These are phyloP conservation scores for Cyclostephanos tholiformis DNA, from an alignment of 108 stramenopile species.

Conservation along the genomic window DNA sequence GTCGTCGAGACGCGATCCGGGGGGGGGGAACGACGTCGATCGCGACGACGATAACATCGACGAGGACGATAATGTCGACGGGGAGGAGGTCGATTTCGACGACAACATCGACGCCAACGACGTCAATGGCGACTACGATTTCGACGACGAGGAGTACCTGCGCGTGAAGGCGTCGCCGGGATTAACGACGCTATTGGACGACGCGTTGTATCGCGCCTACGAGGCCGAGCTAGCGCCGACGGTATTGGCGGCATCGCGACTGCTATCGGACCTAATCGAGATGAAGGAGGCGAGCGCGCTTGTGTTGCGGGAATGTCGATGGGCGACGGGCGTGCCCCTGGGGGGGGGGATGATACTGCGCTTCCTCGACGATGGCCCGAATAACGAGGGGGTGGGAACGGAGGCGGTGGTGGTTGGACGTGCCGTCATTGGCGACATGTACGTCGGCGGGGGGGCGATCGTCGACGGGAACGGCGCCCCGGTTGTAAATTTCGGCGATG, in stretches of 20 bases:
- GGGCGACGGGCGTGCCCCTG: slow-evolving; percentile 40
- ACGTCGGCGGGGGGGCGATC: slow-evolving; percentile 28
- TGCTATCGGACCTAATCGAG: slow-evolving; percentile 47
- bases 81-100: not conserved
- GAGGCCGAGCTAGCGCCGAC: slow-evolving; percentile 81
- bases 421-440: slow-evolving; percentile 3
- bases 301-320: slow-evolving; percentile 36
- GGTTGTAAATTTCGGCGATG: not conserved
- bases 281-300: slow-evolving; percentile 45
- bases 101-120: not conserved
- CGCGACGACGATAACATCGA: not conserved
- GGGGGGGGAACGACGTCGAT: not conserved
- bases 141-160: slow-evolving; percentile 10
- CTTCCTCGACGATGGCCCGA: not conserved
- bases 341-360: slow-evolving; percentile 8
- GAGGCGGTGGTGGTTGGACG: slow-evolving; percentile 9
- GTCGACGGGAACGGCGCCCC: slow-evolving; percentile 8
- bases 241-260: slow-evolving; percentile 54
- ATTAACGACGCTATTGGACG: slow-evolving; percentile 78
- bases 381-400: not conserved
- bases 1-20: not conserved
- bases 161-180: slow-evolving; percentile 51
- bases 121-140: not conserved
- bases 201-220: slow-evolving; percentile 67
- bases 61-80: not conserved